Evolutionary conservation across 192 early-diverging fungal genomes (phyloP).

Genomic region (Entomortierella parvispora): DNA sequence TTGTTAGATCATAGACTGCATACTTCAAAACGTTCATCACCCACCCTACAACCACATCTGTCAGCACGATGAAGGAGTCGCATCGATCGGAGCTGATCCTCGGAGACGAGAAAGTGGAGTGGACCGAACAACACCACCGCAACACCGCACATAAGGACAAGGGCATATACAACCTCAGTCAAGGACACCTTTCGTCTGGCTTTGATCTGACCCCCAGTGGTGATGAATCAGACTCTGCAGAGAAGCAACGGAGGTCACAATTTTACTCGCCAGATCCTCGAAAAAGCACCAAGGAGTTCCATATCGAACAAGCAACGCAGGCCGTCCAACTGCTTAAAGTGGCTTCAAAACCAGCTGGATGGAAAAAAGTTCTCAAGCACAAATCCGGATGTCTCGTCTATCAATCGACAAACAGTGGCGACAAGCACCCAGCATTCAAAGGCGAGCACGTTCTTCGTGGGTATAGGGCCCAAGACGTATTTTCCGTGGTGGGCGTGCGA

Average conservation of each 20-base stretch:
- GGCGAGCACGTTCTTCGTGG: constrained; percentile 60
- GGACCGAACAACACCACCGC: constrained; percentile 44
- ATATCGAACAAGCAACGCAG: constrained; percentile 61
- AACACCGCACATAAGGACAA: constrained; percentile 11
- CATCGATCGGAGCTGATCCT: constrained; percentile 14
- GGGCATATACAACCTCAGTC: constrained; percentile 5
- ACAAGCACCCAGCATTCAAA: constrained; percentile 65
- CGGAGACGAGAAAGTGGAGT: constrained; percentile 28
- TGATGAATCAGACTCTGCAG: constrained; percentile 41
- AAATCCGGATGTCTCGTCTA: constrained; percentile 64
- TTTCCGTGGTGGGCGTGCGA: constrained; percentile 64
- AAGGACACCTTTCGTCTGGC: neutral
- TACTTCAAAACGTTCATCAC: neutral
- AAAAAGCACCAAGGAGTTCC: constrained; percentile 45
- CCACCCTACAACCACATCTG: too few species aligned
- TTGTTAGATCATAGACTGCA: neutral
- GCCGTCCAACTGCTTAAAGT: constrained; percentile 58
- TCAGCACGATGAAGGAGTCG: constrained; percentile 28
- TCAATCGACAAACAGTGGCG: constrained; percentile 54
- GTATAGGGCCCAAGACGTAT: constrained; percentile 60
- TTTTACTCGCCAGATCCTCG: constrained; percentile 36
- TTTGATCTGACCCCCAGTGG: constrained; percentile 21
- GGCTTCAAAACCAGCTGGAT: constrained; percentile 50
- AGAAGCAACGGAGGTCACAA: constrained; percentile 18
- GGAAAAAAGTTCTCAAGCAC: constrained; percentile 65